Percentiles rank a stretch among this genome's conserved stretches.
phyloP scores from a whole-genome alignment of 768 basidiomycete species.

The Lactarius deliciosus region DNA sequence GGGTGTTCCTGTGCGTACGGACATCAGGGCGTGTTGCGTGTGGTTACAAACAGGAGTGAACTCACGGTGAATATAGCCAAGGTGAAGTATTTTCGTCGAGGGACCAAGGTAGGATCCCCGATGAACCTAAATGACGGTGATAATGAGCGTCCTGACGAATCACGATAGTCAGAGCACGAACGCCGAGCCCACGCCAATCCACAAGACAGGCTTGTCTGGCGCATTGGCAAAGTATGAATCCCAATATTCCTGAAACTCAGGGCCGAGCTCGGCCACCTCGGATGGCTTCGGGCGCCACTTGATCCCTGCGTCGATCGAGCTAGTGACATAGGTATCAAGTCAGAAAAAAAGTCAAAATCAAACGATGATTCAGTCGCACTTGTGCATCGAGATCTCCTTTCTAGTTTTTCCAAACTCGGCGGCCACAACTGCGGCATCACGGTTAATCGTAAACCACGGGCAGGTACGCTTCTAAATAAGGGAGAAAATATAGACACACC shows the following conservation, averaged over 20 bases:
- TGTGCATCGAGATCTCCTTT: slow-evolving; percentile 52
- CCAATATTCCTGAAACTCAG: slow-evolving; percentile 51
- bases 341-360: background rate
- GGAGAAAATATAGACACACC: slow-evolving; percentile 18
- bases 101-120: slow-evolving; percentile 23
- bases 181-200: slow-evolving; percentile 44
- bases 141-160: background rate
- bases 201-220: slow-evolving; percentile 56
- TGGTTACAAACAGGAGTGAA: too few relatives aligned
- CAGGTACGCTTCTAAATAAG: background rate
- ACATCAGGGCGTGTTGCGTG: background rate
- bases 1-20: slow-evolving; percentile 22
- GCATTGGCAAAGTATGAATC: slow-evolving; percentile 47
- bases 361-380: slow-evolving; percentile 33
- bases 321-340: background rate
- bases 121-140: slow-evolving; percentile 12
- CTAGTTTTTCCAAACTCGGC: slow-evolving; percentile 42
- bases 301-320: slow-evolving; percentile 49
- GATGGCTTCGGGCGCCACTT: slow-evolving; percentile 53
- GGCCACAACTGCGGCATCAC: slow-evolving; percentile 34
- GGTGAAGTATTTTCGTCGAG: slow-evolving; percentile 25
- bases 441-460: background rate
- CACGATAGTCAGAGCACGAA: slow-evolving; percentile 33
- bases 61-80: slow-evolving; percentile 21
- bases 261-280: slow-evolving; percentile 51